Percentiles rank a stretch among this genome's conserved stretches.
phyloP scores from a whole-genome alignment of 169 alveolate genomes.

The Babesia divergens region DNA sequence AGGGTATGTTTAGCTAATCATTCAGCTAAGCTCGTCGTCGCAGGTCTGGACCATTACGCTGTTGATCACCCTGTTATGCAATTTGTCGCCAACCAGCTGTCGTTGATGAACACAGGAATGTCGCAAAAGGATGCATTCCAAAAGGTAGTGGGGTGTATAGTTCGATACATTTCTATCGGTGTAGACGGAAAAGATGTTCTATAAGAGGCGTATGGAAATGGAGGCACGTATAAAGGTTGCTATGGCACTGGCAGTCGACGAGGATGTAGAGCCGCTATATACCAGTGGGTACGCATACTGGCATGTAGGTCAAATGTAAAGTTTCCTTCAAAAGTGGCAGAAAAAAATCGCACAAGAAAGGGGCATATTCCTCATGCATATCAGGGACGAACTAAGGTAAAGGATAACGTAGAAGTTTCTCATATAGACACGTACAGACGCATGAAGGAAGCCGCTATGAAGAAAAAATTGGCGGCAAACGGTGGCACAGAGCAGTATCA shows the following conservation, averaged over 20 bases:
- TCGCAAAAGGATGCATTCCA: constrained; percentile 66
- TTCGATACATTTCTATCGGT: neutral
- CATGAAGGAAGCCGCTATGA: constrained; percentile 34
- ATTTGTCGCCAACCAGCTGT: constrained; percentile 56
- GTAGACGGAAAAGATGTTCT: constrained; percentile 70
- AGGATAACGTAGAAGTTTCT: neutral
- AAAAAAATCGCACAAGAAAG: constrained; percentile 60
- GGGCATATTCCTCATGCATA: constrained; percentile 25
- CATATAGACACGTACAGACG: neutral
- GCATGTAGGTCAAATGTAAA: constrained; percentile 7
- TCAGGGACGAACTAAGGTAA: constrained; percentile 55
- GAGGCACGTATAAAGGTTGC: constrained; percentile 70
- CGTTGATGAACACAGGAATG: constrained; percentile 71
- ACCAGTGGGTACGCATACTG: constrained; percentile 68
- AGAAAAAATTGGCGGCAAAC: neutral
- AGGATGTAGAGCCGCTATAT: constrained; percentile 63
- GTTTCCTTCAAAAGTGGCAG: neutral
- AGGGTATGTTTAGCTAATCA: constrained; percentile 59
- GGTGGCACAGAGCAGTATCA: too few relatives aligned
- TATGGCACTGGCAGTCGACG: constrained; percentile 72
- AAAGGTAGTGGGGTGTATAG: constrained; percentile 3
- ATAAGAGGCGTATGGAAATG: constrained; percentile 70
- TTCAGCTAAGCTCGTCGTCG: neutral
- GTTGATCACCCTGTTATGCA: constrained; percentile 65
- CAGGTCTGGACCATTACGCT: constrained; percentile 50